Evolutionary conservation across 768 basidiomycete genomes (phyloP), one percentile per base, ranked within the genome.

Genomic region (Clavaria fumosa): DNA sequence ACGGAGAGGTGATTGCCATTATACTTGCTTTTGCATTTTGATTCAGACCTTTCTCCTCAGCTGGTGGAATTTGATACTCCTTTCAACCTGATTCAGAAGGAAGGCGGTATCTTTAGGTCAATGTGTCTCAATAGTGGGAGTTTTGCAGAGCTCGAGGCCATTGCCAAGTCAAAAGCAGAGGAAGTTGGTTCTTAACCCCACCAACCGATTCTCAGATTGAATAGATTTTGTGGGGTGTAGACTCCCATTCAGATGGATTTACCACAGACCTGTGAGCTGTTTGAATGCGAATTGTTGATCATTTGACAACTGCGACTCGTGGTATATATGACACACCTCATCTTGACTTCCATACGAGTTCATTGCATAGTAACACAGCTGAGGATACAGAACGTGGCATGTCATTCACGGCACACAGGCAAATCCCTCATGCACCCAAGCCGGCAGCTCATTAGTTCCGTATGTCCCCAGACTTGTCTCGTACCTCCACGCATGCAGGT

Each of bases 401-500:
- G n/a, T n/a, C n/a, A n/a, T n/a, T n/a, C n/a, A 32, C 43, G 48
- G 60, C 52, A 75, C 71, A 78, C 80, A 81, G 30, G 62, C 58
- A 71, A 71, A 86, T n/a, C 72, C 76, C 48, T 78, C 68, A 22
- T 57, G 62, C 19, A 88, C 81, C 95, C 95, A 99, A 36, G 75
- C 69, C 0, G 95, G 95, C 71, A 86, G 74, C 43, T 74, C 78
- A n/a, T n/a, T n/a, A 31, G 84, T 85, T 57, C 81, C 75, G 47
- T 82, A 93, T 19, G 67, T 59, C 14, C 88, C 88, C 31, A 89
- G 61, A 44, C 72, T 75, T 9, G 79, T 79, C 34, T 77, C 82
- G 56, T 90, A 96, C 47, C 70, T 70, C 50, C 83, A 56, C 19
- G 95, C 91, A 50, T 99, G 95, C 51, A 99, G 59, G 59, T 91